Conservation (phyloP, 768 basidiomycete genomes). For the Russula earlei region DNA sequence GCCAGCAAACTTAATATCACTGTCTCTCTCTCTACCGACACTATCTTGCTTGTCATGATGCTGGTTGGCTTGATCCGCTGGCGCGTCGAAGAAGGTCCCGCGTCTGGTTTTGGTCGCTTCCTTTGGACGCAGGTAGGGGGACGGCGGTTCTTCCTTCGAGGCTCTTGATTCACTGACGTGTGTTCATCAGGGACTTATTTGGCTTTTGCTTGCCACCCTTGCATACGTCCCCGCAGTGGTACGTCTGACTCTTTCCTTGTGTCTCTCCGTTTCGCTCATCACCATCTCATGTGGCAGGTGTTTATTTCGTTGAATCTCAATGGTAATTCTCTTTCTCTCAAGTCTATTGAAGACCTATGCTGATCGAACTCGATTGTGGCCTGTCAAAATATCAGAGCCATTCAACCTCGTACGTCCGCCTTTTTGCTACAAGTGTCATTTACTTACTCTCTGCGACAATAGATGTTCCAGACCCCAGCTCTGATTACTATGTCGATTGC, state of each 20-base stretch:
- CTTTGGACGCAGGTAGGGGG: background rate
- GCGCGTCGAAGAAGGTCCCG: no score
- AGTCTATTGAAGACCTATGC: background rate
- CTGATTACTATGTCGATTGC: background rate
- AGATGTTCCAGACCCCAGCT: slow-evolving; percentile 4
- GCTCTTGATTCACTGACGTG: background rate
- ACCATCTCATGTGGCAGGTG: background rate
- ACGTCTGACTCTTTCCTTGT: background rate
- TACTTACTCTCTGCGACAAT: no score
- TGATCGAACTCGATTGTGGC: background rate
- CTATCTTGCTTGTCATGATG: no score
- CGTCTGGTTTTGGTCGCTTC: no score
- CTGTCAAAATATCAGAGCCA: no score
- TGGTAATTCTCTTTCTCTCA: background rate
- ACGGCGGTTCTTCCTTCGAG: background rate
- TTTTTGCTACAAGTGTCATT: no score
- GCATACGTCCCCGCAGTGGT: background rate
- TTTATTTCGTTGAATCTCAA: background rate
- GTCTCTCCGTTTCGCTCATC: background rate
- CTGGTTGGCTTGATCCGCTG: no score
- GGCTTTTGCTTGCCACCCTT: background rate
- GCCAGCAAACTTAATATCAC: no score
- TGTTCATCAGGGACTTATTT: background rate
- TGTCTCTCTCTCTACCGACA: no score
- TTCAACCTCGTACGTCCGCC: no score